Conservation (phyloP, 306 rosid species). For the Dryas alaskensis region DNA sequence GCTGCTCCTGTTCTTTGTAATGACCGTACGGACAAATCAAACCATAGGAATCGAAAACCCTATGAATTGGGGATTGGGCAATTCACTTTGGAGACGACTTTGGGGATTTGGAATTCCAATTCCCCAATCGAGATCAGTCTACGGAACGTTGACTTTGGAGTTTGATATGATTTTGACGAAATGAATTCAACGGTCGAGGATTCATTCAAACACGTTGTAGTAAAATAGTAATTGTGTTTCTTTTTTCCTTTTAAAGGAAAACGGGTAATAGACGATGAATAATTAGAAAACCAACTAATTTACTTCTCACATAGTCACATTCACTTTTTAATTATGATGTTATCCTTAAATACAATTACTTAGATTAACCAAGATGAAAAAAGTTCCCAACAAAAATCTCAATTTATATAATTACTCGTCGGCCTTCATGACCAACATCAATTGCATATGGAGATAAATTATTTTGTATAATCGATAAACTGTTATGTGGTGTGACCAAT, state of each 20-base stretch:
- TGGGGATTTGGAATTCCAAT: not conserved
- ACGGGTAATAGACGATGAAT: not conserved
- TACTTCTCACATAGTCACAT: not conserved
- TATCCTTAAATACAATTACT: not conserved
- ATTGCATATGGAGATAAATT: no score
- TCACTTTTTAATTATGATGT: not conserved
- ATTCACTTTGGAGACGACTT: not conserved
- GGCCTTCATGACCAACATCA: no score
- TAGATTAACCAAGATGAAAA: not conserved
- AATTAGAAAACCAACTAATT: not conserved
- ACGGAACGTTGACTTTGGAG: slow-evolving; percentile 7
- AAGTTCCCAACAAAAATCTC: no score
- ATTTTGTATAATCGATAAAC: no score
- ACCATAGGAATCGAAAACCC: not conserved
- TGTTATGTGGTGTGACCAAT: no score
- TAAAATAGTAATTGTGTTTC: not conserved
- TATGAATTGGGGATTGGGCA: not conserved
- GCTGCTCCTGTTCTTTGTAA: slow-evolving; percentile 19
- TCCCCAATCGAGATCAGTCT: not conserved
- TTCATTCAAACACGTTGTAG: not conserved
- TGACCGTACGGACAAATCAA: not conserved
- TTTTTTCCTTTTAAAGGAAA: not conserved
- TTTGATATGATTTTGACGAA: not conserved
- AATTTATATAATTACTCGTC: no score
- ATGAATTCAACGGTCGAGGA: not conserved